Evolutionary conservation across 441 rosid genomes (phyloP).

Genomic region (Adansonia gregorii): DNA sequence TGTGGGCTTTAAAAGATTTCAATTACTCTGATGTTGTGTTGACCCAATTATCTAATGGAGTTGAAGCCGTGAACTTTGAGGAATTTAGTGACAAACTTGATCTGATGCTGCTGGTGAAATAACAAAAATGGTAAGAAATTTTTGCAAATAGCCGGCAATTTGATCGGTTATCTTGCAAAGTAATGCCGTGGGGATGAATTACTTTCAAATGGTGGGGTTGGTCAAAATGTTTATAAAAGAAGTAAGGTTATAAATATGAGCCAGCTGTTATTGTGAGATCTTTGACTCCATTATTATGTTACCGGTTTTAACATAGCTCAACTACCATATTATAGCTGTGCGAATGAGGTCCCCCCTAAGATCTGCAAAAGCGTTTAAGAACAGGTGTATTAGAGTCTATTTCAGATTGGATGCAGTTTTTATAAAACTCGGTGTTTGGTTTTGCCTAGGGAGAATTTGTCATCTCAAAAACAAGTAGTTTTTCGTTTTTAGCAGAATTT

Average conservation of each 20-base stretch:
- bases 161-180: neutral
- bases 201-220: neutral
- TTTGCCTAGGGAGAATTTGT: too few relatives aligned
- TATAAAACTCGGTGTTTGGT: too few relatives aligned
- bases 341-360: neutral
- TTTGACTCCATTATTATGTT: neutral
- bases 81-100: neutral
- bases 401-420: too few relatives aligned
- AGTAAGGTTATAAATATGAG: constrained; percentile 8
- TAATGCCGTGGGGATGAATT: neutral
- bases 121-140: neutral
- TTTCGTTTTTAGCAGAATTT: too few relatives aligned
- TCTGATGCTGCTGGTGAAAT: neutral
- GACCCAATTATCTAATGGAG: neutral
- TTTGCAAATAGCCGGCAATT: neutral
- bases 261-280: constrained; percentile 6
- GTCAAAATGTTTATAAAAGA: neutral
- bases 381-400: neutral
- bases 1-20: neutral
- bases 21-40: neutral
- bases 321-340: neutral
- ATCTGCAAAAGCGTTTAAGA: neutral
- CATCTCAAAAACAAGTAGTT: too few relatives aligned
- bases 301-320: neutral
- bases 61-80: neutral